Evolutionary conservation across 1,284 basidiomycete genomes (phyloP).

Genomic region (Boletellus dicymbophilus): DNA sequence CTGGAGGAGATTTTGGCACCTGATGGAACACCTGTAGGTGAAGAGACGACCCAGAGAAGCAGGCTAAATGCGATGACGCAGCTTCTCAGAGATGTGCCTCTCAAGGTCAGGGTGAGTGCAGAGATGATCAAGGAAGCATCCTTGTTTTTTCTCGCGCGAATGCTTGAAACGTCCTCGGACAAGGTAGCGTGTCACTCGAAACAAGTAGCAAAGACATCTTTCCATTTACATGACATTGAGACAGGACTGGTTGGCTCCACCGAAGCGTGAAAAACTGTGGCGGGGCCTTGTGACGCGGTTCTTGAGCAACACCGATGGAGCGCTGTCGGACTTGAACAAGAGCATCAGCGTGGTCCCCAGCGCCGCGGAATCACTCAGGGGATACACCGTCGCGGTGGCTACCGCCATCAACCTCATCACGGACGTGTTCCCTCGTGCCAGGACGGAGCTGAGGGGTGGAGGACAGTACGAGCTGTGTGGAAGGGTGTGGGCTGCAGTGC

Average conservation of each 20-base stretch:
- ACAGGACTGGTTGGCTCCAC: conserved; percentile 26
- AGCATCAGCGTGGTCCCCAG: conserved; percentile 18
- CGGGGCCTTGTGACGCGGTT: conserved; percentile 25
- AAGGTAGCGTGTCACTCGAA: conserved; percentile 11
- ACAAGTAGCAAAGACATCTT: background rate
- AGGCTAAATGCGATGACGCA: conserved; percentile 13
- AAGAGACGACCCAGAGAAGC: background rate
- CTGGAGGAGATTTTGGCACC: conserved; percentile 21
- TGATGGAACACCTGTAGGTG: conserved; percentile 15
- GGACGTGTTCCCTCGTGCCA: conserved; percentile 20
- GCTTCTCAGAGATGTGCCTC: conserved; percentile 18
- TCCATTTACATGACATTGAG: background rate
- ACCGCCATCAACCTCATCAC: conserved; percentile 23
- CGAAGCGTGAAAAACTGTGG: conserved; percentile 26
- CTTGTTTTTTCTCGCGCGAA: conserved; percentile 21
- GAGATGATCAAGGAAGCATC: conserved; percentile 30
- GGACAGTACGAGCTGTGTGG: conserved; percentile 25
- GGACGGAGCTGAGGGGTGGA: conserved; percentile 8
- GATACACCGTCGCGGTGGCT: conserved; percentile 17
- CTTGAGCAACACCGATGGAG: conserved; percentile 23
- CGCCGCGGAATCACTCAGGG: conserved; percentile 12
- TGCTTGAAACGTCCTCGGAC: conserved; percentile 5
- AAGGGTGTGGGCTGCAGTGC: conserved; percentile 22
- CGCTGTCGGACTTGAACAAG: conserved; percentile 16
- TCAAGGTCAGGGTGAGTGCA: conserved; percentile 15